A percentile compares a stretch with the other conserved stretches of the same genome.
Evolutionary conservation across 1,284 basidiomycete species (phyloP).

Genomic region (Ganoderma boninense): DNA sequence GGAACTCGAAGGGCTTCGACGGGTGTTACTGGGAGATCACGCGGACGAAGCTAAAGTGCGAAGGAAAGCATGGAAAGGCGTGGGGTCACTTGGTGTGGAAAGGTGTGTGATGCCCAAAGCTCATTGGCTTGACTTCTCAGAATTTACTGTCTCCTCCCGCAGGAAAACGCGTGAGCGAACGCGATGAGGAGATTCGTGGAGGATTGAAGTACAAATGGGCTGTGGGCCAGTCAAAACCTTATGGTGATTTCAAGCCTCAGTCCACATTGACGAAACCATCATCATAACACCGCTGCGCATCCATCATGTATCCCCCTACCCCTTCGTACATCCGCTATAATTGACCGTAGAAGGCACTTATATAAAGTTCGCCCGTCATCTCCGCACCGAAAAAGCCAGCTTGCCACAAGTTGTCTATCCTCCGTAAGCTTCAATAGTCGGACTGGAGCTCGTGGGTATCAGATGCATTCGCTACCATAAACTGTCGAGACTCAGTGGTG

Average conservation of each 20-base stretch:
- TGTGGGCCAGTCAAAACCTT: slow-evolving; percentile 54
- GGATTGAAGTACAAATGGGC: slow-evolving; percentile 70
- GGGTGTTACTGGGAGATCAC: slow-evolving; percentile 80
- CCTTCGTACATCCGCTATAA: slow-evolving; percentile 13
- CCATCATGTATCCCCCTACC: slow-evolving; percentile 1
- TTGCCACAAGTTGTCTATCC: background rate
- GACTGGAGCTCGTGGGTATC: background rate
- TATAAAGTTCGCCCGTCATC: background rate
- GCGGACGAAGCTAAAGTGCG: slow-evolving; percentile 68
- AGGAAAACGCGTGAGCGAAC: slow-evolving; percentile 60
- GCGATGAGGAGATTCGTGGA: slow-evolving; percentile 61
- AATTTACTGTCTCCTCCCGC: background rate
- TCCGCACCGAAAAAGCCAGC: background rate
- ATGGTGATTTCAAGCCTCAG: slow-evolving; percentile 22
- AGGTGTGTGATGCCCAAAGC: slow-evolving; percentile 50
- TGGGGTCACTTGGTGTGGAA: slow-evolving; percentile 83
- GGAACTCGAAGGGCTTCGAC: slow-evolving; percentile 72
- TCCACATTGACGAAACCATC: slow-evolving; percentile 17
- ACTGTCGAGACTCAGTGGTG: no score
- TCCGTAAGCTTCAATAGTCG: background rate
- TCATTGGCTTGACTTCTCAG: background rate
- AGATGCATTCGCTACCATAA: no score
- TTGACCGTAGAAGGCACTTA: background rate
- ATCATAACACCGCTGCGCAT: background rate
- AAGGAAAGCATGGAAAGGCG: slow-evolving; percentile 78